Conservation (phyloP, 768 basidiomycete genomes). For the Exidia glandulosa region DNA sequence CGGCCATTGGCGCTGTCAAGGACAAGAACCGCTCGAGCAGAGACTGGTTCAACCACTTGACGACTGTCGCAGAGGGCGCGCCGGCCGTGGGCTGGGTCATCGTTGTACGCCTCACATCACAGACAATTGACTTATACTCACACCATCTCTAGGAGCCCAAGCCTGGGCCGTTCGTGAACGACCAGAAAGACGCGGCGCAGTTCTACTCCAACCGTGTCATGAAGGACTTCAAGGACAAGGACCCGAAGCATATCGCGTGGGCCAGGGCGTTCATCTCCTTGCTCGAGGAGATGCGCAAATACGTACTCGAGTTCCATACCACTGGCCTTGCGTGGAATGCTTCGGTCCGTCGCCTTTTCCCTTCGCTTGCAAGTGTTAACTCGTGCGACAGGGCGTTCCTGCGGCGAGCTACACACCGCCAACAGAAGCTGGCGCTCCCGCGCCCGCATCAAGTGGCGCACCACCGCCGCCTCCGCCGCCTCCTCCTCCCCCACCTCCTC, state of each 20-base stretch:
- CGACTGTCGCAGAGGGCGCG: constrained; percentile 71
- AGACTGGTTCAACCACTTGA: constrained; percentile 75
- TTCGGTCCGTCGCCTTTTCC: constrained; percentile 35
- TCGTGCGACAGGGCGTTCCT: constrained; percentile 37
- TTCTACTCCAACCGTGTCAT: constrained; percentile 87
- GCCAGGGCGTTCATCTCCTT: constrained; percentile 57
- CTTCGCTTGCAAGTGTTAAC: constrained; percentile 1
- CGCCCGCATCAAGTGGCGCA: constrained; percentile 25
- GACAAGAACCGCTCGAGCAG: constrained; percentile 70
- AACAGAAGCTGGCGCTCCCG: constrained; percentile 17
- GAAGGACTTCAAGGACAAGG: constrained; percentile 92
- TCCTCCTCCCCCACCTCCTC: constrained; percentile 36
- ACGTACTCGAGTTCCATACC: constrained; percentile 75
- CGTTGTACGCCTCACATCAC: constrained; percentile 39
- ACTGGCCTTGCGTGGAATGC: constrained; percentile 86
- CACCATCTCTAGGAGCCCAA: constrained; percentile 46
- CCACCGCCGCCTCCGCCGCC: constrained; percentile 28
- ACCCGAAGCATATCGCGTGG: constrained; percentile 84
- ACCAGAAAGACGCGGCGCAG: constrained; percentile 74
- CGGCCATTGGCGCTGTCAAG: constrained; percentile 68
- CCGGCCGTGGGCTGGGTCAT: constrained; percentile 82
- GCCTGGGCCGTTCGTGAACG: constrained; percentile 68
- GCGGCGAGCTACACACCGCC: constrained; percentile 38
- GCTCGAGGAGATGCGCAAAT: constrained; percentile 70
- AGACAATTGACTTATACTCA: background rate